Evolutionary conservation across 164 flowering plant species (phyloP), one percentile per base, ranked within the genome.

Genomic region (Houttuynia cordata): DNA sequence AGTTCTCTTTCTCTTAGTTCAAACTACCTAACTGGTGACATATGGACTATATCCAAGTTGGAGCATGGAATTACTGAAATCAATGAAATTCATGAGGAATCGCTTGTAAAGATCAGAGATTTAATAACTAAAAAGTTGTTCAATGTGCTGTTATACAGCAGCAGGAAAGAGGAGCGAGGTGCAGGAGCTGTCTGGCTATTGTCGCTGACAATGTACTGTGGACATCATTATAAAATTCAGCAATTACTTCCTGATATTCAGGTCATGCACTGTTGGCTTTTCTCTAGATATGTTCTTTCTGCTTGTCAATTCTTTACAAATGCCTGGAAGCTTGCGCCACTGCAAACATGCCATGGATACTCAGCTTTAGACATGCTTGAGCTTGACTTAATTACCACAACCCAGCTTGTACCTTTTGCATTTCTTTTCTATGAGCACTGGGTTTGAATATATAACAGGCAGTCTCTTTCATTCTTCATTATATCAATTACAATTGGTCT

Each of bases 161-260:
- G 66, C 69, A 75, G 92, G 67, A 90, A 93, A 78, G 97, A 93
- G 65, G 99, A 93, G 74, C 85, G 99, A 9, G 88, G 97, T 77
- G 84, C 97, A 67, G 99, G 99, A 68, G 79, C 91, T 63, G 97
- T 93, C 34, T 93, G 97, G 97, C 66, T 93, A 41, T 61, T 93
- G 6, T 93, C 99, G 14, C 76, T 93, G 52, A 85, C 95, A 64
- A 85, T 90, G 90, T 93, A 88, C 64, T 85, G 96, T 78, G 97
- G 99, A 50, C 85, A 74, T 56, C 89, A 88, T 54, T 79, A 81
- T 58, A 68, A 81, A 60, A 79, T 93, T 65, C 99, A 93, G 63
- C 68, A 78, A 66, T 66, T 85, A 82, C 97, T 93, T 73, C 99
- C 97, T 56, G 91, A 93, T 70, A 93, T 93, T 70, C 99, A 93